Percentiles rank a stretch among this genome's conserved stretches.
Evolutionary conservation across 2,329 filamentous ascomycete genomes (phyloP).

Genomic region (Colletotrichum navitas): DNA sequence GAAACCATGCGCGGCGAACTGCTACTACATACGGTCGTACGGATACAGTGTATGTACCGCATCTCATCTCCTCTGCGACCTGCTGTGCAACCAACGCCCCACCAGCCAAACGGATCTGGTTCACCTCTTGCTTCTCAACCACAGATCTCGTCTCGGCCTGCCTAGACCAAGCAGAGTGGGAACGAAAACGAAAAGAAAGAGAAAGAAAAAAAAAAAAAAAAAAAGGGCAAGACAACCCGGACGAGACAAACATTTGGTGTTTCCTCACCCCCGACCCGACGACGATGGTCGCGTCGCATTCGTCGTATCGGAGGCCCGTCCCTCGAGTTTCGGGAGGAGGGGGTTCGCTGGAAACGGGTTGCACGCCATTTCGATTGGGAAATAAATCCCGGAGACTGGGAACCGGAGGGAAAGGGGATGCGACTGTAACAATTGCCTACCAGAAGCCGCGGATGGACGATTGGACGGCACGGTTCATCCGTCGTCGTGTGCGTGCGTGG

Average conservation of each 20-base stretch:
- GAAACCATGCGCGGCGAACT: neutral
- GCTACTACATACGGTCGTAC: too few species aligned
- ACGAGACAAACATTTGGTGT: conserved; percentile 9
- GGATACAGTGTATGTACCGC: too few species aligned
- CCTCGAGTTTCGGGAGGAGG: conserved; percentile 14
- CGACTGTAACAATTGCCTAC: neutral
- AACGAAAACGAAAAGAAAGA: neutral
- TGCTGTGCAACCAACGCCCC: neutral
- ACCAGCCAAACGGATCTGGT: conserved; percentile 14
- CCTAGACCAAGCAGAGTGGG: neutral
- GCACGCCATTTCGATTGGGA: neutral
- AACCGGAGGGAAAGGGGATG: neutral
- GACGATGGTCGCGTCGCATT: neutral
- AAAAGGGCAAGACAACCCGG: conserved; percentile 3
- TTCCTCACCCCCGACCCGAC: neutral
- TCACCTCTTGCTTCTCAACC: conserved; percentile 19
- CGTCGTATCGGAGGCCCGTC: conserved; percentile 22
- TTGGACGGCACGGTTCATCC: conserved; percentile 25
- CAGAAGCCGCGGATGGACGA: neutral
- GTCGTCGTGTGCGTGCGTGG: neutral
- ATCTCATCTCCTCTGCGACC: conserved; percentile 7
- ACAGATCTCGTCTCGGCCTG: neutral
- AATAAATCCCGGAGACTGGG: neutral
- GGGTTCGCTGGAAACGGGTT: neutral
- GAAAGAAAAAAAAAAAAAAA: too few species aligned